Evolutionary conservation across 1,139 yeast species (phyloP), one percentile per base, ranked within the genome.

Genomic region (Yamadazyma diospyri): DNA sequence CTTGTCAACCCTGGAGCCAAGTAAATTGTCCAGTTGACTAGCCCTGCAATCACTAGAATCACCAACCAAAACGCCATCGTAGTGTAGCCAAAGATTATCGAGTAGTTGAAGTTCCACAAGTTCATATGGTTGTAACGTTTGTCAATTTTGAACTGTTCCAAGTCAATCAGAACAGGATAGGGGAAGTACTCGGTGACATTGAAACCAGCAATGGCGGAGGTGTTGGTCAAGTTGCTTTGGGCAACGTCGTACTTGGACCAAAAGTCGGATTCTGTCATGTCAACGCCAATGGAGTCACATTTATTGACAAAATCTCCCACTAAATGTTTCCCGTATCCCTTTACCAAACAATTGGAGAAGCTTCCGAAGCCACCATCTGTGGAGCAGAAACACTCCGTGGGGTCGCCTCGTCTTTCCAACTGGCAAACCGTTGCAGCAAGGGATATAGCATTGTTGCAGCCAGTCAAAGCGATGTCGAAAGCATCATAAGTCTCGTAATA

Each of bases 61-160:
- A 66, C 32, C 2, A 57, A 66, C 78, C 81, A 75, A 46, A 61
- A 76, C 0, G 70, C 74, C 25, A 75, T 42, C 13, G 66, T 36
- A 2, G 67, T 78, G 25, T 66, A 57, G 10, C 82, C 81, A 43
- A 70, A 64, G 41, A 53, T 71, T 33, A 69, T 56, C 5, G 77
- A 61, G 19, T 18, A 50, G 21, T 43, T 45, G 4, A 7, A 16
- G 21, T 42, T 45, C 37, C 29, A 35, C 2, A 15, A 13, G 8
- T 37, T 25, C 4, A 36, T 32, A 8, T 23, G 16, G 15, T 7
- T 23, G 15, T 29, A 38, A 6, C 28, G 19, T 18, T 26, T 34
- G 24, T 29, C 33, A 9, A 32, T 17, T 4, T 27, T 11, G 19
- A 40, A 43, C 10, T 23, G 27, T 7, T 29, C 25, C 6, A 32